Evolutionary conservation across 2,329 filamentous ascomycete genomes (phyloP), one percentile per base, ranked within the genome.

Genomic region (Cryphonectria carpinicola): DNA sequence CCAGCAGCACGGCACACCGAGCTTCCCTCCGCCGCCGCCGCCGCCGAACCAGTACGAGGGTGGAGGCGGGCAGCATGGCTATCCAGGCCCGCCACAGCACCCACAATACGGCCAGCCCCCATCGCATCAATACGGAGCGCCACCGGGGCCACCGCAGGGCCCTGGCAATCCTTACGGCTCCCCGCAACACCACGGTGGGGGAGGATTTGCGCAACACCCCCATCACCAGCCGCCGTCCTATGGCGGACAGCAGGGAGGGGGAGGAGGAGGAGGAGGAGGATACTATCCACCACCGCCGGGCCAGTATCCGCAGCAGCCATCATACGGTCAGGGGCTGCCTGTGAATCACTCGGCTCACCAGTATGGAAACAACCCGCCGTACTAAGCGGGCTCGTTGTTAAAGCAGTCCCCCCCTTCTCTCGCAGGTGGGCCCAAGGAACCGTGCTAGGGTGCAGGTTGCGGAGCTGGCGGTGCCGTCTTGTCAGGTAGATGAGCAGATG

Each of bases 241-340:
- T 39, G 66, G 71, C 5, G 71, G 72, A 5, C 65, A 70, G 41
- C 71, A 75, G n/a, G 54, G 74, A 14, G 46, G 74, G 11, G 46
- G 46, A n/a, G 43, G 43, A 13, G 39, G 39, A 41, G 43, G 43
- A 22, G 43, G 17, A 7, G 46, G 46, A 11, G 74, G 76, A 10
- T 78, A 78, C 14, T 78, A 75, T 65, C 72, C 75, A 41, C 73
- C 77, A 17, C 73, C 76, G 17, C 74, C 77, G 14, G 70, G 73
- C 49, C 79, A 79, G 66, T 76, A 75, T n/a, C 61, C 58, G 39
- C 68, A 75, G 39, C 68, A 75, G 52, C 62, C 67, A n/a, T 58
- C 70, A 17, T 73, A 75, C 49, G 62, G 60, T 17, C 75, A 76
- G 22, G 70, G 69, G 11, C 71, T 70, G 63, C 67, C 65, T 72